A percentile compares a stretch with the other conserved stretches of the same genome.
These are phyloP conservation scores for Fusarium napiforme DNA, from an alignment of 2,329 filamentous ascomycete species.

Conservation along the genomic window DNA sequence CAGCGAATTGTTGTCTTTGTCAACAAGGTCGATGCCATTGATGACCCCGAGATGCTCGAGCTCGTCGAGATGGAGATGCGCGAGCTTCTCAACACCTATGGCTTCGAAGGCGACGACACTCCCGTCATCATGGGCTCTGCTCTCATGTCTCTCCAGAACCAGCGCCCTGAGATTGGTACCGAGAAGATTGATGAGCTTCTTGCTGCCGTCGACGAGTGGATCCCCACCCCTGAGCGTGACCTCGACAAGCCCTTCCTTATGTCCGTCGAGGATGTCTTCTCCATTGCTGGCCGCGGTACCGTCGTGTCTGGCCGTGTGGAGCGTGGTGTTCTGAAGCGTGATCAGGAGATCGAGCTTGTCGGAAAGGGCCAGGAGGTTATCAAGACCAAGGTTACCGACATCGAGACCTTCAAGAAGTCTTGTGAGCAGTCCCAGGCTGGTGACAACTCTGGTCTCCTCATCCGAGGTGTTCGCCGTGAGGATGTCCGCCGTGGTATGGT, in stretches of 20 bases:
- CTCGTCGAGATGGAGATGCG: constrained; percentile 99
- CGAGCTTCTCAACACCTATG: constrained; percentile 90
- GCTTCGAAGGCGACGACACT: constrained; percentile 97
- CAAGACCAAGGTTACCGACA: constrained; percentile 99
- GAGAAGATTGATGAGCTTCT: constrained; percentile 93
- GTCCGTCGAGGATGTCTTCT: constrained; percentile 95
- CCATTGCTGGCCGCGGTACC: constrained; percentile 92
- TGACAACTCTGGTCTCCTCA: constrained; percentile 96
- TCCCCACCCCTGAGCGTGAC: constrained; percentile 92
- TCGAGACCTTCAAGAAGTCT: constrained; percentile 99
- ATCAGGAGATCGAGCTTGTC: constrained; percentile 92
- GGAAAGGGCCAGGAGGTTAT: constrained; percentile 84
- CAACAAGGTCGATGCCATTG: constrained; percentile 98
- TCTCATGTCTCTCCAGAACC: constrained; percentile 90
- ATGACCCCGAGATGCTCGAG: constrained; percentile 99
- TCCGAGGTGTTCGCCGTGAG: constrained; percentile 96
- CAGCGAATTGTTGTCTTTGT: constrained; percentile 99
- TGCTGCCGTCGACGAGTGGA: constrained; percentile 91
- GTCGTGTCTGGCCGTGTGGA: constrained; percentile 97
- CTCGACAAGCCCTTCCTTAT: constrained; percentile 99
- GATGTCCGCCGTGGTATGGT: constrained; percentile 97
- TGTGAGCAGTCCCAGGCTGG: constrained; percentile 96
- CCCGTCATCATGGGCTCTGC: constrained; percentile 98
- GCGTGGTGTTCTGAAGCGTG: constrained; percentile 92
- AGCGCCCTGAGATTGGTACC: constrained; percentile 86